Evolutionary conservation across 768 basidiomycete species (phyloP), one percentile per base, ranked within the genome.

Genomic region (Lactarius tabidus): DNA sequence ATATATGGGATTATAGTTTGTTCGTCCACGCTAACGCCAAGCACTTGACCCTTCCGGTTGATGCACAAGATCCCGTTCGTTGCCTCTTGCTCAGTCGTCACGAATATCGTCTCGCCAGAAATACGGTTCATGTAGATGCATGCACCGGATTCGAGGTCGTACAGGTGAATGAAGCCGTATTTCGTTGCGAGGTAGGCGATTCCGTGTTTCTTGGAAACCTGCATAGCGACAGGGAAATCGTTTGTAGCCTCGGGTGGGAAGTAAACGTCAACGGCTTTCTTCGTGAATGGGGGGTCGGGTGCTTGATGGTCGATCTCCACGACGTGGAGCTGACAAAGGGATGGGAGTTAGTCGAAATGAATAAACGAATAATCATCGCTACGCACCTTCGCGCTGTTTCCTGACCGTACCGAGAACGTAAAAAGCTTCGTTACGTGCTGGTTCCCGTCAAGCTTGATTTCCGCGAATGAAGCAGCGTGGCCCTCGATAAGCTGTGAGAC

Each of bases 81-180:
- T 20, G 88, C 85, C 75, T 98, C 95, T 73, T 98, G 94, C 72
- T 98, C 95, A 38, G 96, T 93, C 15, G 97, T 98, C 53, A 97
- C 95, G 75, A 99, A 99, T 75, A 99, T 98, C 38, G 97, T 98
- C 80, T 99, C 97, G 38, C 97, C 96, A 51, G 93, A 95, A 75
- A 99, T 99, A 69, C 97, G 91, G 84, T 99, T 99, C 97, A 99
- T 99, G 81, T 98, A 99, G 65, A 99, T 87, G 79, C 97, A 98
- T 52, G 93, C 89, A 63, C 95, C 97, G 10, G 94, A 85, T 77
- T 99, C 97, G 69, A 98, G 86, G 77, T 99, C 97, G 77, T 99
- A 99, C 17, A 99, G 84, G 76, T 98, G 97, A 73, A 99, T 98
- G 79, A 99, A 99, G 48, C 97, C 97, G 75, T 93, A 98, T 77